Evolutionary conservation across 495 filamentous ascomycete species (phyloP), one percentile per base, ranked within the genome.

Genomic region (Penicillium diatomitis): DNA sequence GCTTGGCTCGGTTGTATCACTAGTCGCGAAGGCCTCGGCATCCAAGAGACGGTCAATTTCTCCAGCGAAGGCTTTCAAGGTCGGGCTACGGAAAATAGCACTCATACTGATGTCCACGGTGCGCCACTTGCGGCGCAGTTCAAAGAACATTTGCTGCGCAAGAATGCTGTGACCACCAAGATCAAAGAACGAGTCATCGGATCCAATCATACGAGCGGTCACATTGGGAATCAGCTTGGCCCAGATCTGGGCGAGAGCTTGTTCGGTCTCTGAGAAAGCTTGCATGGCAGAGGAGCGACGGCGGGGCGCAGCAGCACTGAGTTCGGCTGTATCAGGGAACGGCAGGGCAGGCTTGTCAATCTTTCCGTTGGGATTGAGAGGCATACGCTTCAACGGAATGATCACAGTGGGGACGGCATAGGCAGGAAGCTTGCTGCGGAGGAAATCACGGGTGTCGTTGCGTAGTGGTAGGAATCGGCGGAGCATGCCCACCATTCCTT

Each of bases 361-460:
- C 71, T 96, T 97, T 51, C 90, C 90, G 55, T 96, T 96, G 9
- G 91, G 91, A 67, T 95, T 96, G 30, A 97, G 72, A 0, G 91
- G 91, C 46, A 96, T 77, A 37, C 83, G 83, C 44, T 77, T 76
- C 27, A 98, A 79, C 2, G 87, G 81, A 31, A 98, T 86, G 51
- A 90, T 78, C 33, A 91, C 75, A 0, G 77, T 79, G 0, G 92
- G 92, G 0, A 97, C 84, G 0, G 90, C 86, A 57, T 97, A 90
- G 3, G 70, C 58, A 6, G 92, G 85, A 6, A 97, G 70, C 47
- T 88, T 86, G 47, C 72, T 80, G 55, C 83, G 84, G 38, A 97
- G 68, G 51, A 86, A 78, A 31, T 87, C 77, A 51, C 84, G 77
- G n/a, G 85, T 76, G 61, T 94, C 84, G 34, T 83, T 77, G 58